Conservation (phyloP, 2,329 filamentous ascomycete species). For the Calonectria crousiana region DNA sequence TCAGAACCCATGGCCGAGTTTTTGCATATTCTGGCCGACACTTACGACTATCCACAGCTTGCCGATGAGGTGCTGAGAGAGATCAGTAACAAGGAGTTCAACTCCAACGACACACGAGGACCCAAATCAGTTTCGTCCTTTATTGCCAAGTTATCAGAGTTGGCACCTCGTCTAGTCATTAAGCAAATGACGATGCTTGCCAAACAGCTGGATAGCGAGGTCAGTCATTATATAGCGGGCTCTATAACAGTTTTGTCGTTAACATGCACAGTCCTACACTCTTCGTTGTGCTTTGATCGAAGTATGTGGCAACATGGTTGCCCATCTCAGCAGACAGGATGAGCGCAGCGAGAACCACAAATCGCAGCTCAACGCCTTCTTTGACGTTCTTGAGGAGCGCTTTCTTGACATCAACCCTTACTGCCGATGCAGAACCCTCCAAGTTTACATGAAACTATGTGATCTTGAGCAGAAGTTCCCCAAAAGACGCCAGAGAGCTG, state of each 20-base stretch:
- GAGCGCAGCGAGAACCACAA: slow-evolving; percentile 94
- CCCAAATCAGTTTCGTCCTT: slow-evolving; percentile 97
- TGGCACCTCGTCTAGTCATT: slow-evolving; percentile 91
- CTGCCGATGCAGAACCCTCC: slow-evolving; percentile 89
- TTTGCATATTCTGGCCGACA: slow-evolving; percentile 92
- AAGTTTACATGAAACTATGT: slow-evolving; percentile 92
- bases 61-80: slow-evolving; percentile 94
- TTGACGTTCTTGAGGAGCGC: slow-evolving; percentile 94
- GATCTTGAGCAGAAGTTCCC: slow-evolving; percentile 97
- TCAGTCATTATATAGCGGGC: slow-evolving; percentile 49
- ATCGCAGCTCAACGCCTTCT: slow-evolving; percentile 95
- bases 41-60: slow-evolving; percentile 97
- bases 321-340: slow-evolving; percentile 89
- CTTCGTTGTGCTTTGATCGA: slow-evolving; percentile 94
- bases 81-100: slow-evolving; percentile 97
- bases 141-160: slow-evolving; percentile 91
- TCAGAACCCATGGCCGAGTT: slow-evolving; percentile 99
- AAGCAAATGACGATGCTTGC: slow-evolving; percentile 97
- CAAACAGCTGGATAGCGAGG: slow-evolving; percentile 95
- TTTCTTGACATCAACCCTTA: slow-evolving; percentile 98
- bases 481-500: slow-evolving; percentile 87
- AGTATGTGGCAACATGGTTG: slow-evolving; percentile 95
- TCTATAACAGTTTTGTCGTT: slow-evolving; percentile 21
- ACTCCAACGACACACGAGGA: slow-evolving; percentile 93
- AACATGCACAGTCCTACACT: slow-evolving; percentile 79